Conservation (phyloP, 345 rosid species). For the Citrus glauca region DNA sequence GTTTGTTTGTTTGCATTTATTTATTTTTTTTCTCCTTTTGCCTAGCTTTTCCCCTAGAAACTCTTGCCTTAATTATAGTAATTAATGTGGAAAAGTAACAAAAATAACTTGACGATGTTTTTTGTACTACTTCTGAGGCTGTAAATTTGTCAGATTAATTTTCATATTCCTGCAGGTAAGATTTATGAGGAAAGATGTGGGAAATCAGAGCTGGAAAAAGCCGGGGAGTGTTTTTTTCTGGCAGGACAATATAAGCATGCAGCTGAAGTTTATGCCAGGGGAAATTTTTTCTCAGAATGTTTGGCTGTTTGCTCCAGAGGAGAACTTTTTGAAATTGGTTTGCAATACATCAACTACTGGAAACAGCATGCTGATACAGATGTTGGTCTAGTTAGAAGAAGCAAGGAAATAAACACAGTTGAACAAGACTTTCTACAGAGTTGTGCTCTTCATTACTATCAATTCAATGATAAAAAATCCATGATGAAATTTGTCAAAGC, state of each 20-base stretch:
- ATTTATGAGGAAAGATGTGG: constrained; percentile 39
- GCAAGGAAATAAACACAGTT: constrained; percentile 20
- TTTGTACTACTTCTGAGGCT: background rate
- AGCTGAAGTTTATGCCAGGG: constrained; percentile 39
- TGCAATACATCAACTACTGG: constrained; percentile 35
- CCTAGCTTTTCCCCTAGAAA: background rate
- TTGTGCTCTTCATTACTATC: constrained; percentile 31
- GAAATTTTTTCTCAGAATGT: constrained; percentile 30
- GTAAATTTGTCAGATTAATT: background rate
- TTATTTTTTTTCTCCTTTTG: too few species aligned
- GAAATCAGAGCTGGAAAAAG: constrained; percentile 29
- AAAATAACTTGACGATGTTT: too few species aligned
- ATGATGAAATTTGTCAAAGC: constrained; percentile 39
- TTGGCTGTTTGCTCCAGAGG: constrained; percentile 32
- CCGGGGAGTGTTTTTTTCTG: constrained; percentile 41
- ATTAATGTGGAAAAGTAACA: too few species aligned
- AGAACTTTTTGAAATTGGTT: constrained; percentile 38
- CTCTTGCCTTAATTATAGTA: background rate
- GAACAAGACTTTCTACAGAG: constrained; percentile 35
- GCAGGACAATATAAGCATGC: constrained; percentile 30
- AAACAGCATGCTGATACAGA: constrained; percentile 19
- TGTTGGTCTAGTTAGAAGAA: constrained; percentile 10
- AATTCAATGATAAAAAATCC: constrained; percentile 18
- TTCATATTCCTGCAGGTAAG: constrained; percentile 22
- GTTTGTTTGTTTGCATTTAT: background rate